phyloP scores from a whole-genome alignment of 495 filamentous ascomycete species.

The Aspergillus incahuasiensis region DNA sequence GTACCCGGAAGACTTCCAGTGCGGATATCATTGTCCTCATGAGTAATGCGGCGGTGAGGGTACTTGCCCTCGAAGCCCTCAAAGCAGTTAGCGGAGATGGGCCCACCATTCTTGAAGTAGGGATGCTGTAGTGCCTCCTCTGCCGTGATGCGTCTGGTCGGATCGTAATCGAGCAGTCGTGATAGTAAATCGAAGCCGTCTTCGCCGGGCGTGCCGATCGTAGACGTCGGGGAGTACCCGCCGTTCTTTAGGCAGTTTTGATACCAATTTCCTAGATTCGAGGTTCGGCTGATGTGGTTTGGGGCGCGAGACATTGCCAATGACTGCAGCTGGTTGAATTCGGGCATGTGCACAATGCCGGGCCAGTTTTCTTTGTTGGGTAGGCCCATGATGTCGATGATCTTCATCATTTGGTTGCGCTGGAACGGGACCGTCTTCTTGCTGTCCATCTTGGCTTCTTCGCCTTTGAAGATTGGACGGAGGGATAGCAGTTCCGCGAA shows the following conservation, averaged over 20 bases:
- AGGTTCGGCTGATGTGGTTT: slow-evolving; percentile 36
- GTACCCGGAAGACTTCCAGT: slow-evolving; percentile 85
- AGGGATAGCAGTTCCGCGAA: slow-evolving; percentile 91
- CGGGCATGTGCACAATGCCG: slow-evolving; percentile 71
- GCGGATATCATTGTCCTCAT: slow-evolving; percentile 92
- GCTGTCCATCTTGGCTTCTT: slow-evolving; percentile 97
- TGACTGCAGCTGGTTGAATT: slow-evolving; percentile 69
- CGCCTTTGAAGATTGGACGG: slow-evolving; percentile 95
- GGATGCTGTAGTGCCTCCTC: slow-evolving; percentile 79
- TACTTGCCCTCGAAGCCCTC: slow-evolving; percentile 84
- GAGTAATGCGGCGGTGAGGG: slow-evolving; percentile 80
- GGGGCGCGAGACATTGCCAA: slow-evolving; percentile 48
- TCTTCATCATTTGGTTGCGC: slow-evolving; percentile 97
- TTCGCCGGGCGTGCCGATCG: slow-evolving; percentile 55
- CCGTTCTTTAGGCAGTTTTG: slow-evolving; percentile 55
- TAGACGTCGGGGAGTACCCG: slow-evolving; percentile 48
- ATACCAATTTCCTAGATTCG: slow-evolving; percentile 64
- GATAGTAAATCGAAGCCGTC: slow-evolving; percentile 79
- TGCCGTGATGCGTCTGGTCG: slow-evolving; percentile 80
- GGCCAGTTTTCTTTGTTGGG: slow-evolving; percentile 90
- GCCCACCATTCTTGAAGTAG: slow-evolving; percentile 70
- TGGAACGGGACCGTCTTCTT: slow-evolving; percentile 98
- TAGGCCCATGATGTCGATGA: slow-evolving; percentile 89
- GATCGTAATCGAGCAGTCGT: slow-evolving; percentile 86
- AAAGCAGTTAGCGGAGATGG: slow-evolving; percentile 76